Evolutionary conservation across 2,329 filamentous ascomycete genomes (phyloP).

Genomic region (Hypocrella siamensis): DNA sequence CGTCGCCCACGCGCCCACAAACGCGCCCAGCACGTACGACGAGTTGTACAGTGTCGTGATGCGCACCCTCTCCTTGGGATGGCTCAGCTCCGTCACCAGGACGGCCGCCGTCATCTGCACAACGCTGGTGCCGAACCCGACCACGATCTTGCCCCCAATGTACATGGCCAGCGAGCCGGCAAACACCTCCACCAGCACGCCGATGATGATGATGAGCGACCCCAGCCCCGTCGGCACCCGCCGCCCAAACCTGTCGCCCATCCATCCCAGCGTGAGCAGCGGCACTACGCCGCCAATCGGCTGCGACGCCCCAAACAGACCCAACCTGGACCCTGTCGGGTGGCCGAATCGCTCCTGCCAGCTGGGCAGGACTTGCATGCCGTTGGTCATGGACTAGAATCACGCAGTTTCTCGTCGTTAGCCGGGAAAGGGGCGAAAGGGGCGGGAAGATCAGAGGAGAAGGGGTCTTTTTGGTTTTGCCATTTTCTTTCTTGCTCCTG

Average conservation of each 20-base stretch:
- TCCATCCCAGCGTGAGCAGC: conserved; percentile 19
- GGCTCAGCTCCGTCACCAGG: conserved; percentile 24
- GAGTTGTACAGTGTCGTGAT: conserved; percentile 23
- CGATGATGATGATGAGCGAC: conserved; percentile 21
- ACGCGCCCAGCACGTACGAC: conserved; percentile 22
- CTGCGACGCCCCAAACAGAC: conserved; percentile 22
- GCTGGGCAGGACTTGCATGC: conserved; percentile 19
- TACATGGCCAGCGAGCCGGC: conserved; percentile 19
- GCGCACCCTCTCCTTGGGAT: conserved; percentile 22
- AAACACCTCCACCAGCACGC: conserved; percentile 20
- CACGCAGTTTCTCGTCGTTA: not conserved
- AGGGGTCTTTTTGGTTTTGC: too few species aligned
- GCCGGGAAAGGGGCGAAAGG: not conserved
- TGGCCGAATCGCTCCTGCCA: conserved; percentile 23
- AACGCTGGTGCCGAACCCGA: conserved; percentile 20
- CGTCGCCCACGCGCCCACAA: conserved; percentile 21
- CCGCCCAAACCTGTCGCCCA: conserved; percentile 18
- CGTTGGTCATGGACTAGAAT: conserved; percentile 21
- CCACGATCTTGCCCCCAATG: conserved; percentile 21
- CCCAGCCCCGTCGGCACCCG: conserved; percentile 19
- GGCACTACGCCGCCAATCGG: conserved; percentile 23
- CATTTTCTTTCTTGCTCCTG: too few species aligned
- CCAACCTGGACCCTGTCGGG: conserved; percentile 19
- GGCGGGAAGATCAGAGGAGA: not conserved
- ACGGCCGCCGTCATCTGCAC: conserved; percentile 26